These are phyloP conservation scores for Pilasporangium apinafurcum DNA, from an alignment of 352 stramenopile species.

Conservation along the genomic window DNA sequence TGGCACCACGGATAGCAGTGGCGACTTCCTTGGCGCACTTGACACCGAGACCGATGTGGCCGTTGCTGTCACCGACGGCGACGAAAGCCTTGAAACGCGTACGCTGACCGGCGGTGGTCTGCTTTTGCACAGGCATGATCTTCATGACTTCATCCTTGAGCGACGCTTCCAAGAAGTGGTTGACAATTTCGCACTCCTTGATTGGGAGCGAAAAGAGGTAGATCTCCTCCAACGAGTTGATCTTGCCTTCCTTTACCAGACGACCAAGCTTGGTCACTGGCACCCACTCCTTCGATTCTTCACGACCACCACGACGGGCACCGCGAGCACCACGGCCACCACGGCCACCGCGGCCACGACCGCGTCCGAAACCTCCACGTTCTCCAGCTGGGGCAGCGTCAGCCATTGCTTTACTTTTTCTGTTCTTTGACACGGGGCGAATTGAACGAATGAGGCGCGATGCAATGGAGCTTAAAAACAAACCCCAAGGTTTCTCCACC, in stretches of 20 bases:
- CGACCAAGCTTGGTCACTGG: slow-evolving; percentile 99
- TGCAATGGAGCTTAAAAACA: not conserved
- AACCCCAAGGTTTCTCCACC: slow-evolving; percentile 25
- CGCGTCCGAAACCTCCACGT: slow-evolving; percentile 92
- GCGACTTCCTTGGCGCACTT: slow-evolving; percentile 99
- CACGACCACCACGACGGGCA: slow-evolving; percentile 81
- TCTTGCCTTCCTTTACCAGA: slow-evolving; percentile 99
- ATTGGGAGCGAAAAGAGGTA: slow-evolving; percentile 99
- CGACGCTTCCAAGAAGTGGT: slow-evolving; percentile 97
- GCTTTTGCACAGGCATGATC: slow-evolving; percentile 99
- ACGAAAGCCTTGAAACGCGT: slow-evolving; percentile 99
- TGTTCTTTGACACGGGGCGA: slow-evolving; percentile 54
- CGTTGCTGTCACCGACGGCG: slow-evolving; percentile 96
- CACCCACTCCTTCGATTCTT: slow-evolving; percentile 96
- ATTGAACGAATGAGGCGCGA: slow-evolving; percentile 73
- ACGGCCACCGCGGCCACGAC: slow-evolving; percentile 78
- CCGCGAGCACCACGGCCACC: slow-evolving; percentile 84
- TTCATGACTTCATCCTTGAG: slow-evolving; percentile 99
- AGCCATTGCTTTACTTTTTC: slow-evolving; percentile 69
- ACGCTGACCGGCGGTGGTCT: slow-evolving; percentile 98
- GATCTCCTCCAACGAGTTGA: slow-evolving; percentile 99
- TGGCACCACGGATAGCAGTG: slow-evolving; percentile 98
- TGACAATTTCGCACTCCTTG: slow-evolving; percentile 99
- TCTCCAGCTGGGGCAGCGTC: slow-evolving; percentile 74
- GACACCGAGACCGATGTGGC: slow-evolving; percentile 99